Evolutionary conservation across 2,329 filamentous ascomycete genomes (phyloP).

Genomic region (Claviceps sp.): DNA sequence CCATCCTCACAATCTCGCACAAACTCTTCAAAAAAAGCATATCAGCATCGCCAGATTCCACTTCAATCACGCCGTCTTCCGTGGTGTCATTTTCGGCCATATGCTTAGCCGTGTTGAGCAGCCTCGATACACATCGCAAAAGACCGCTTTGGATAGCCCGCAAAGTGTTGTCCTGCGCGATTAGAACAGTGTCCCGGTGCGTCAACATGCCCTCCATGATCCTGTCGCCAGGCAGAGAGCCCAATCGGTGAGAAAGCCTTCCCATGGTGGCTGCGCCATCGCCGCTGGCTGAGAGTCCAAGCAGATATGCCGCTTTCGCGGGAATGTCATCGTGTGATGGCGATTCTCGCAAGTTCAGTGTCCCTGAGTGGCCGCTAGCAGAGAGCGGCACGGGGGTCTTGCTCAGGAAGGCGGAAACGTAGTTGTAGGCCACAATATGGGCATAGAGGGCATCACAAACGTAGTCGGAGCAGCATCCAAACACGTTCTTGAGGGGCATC

Average conservation of each 20-base stretch:
- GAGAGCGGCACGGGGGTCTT: slow-evolving; percentile 10
- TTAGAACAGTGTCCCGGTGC: slow-evolving; percentile 8
- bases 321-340: slow-evolving; percentile 26
- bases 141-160: slow-evolving; percentile 36
- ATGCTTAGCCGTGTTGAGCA: slow-evolving; percentile 35
- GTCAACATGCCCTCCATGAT: slow-evolving; percentile 15
- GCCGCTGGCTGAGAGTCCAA: slow-evolving; percentile 28
- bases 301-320: slow-evolving; percentile 38
- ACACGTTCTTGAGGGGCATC: slow-evolving; percentile 36
- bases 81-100: slow-evolving; percentile 17
- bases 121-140: slow-evolving; percentile 33
- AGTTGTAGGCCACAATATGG: slow-evolving; percentile 46
- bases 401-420: slow-evolving; percentile 28
- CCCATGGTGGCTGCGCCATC: slow-evolving; percentile 10
- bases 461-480: slow-evolving; percentile 37
- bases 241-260: slow-evolving; percentile 14
- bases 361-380: slow-evolving; percentile 7
- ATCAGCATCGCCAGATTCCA: slow-evolving; percentile 20
- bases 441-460: slow-evolving; percentile 47
- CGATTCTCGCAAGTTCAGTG: slow-evolving; percentile 10
- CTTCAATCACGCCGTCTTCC: slow-evolving; percentile 18
- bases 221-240: slow-evolving; percentile 14
- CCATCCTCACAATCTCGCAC: slow-evolving; percentile 28
- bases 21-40: slow-evolving; percentile 26
- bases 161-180: slow-evolving; percentile 21